Base-by-base conservation (phyloP, 129 eudicot species). In the Erigeron canadensis region DNA sequence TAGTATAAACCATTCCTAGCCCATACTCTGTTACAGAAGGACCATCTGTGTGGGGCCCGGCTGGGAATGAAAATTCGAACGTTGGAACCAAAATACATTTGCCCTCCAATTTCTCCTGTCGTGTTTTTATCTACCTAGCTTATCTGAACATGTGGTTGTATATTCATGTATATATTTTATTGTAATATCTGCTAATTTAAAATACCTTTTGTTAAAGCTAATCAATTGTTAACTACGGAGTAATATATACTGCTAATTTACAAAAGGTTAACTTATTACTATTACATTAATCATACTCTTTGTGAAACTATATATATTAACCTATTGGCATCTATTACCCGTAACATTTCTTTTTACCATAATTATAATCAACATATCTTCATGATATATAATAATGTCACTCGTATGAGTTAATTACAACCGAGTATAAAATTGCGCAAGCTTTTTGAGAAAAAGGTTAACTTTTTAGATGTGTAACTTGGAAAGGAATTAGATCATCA, bases 11-110 rank as follows among this genome's bases (percentile, higher is more conserved):
- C 77, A 63, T 63, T 12, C 60, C 10, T 63, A 63, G 72, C 77
- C 81, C 81, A 77, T 77, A 56, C 81, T 70, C 81, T 70, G 66
- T 63, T 70, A 63, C 53, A 63, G 78, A 61, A 28, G 34, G 34
- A 71, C 78, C 71, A 73, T 28, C 13, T 10, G 9, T 19, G 44
- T 39, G 75, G 75, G 75, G 43, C 70, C 80, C 44, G 6, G 8
- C 38, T 47, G 23, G 46, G 63, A 22, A 40, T 61, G 58, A 13
- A 67, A 76, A 76, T 76, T 76, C 75, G 80, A 76, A 76, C 80
- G 80, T 76, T 76, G 39, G 43, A 67, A 65, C 74, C 41, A 13
- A 11, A 43, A 44, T 19, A 67, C 75, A 68, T 57, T 67, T 75
- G 74, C 69, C 75, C 69, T 47, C 80, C 80, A 59, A 56, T 57